Evolutionary conservation across 208 protist genomes (phyloP).

Genomic region (Leishmania major): DNA sequence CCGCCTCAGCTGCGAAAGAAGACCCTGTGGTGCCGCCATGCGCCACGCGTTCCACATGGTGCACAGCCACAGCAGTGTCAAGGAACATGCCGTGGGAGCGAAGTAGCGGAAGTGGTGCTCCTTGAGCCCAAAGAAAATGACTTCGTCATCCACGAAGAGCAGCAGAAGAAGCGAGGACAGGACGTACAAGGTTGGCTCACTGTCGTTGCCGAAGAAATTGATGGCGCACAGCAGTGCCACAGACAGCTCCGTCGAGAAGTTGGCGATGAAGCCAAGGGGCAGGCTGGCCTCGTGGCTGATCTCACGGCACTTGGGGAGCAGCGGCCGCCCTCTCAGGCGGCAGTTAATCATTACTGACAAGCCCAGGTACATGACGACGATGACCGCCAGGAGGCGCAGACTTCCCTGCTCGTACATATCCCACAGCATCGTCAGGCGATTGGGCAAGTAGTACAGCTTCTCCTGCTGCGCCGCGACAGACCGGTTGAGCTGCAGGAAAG

Average conservation of each 20-base stretch:
- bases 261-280: constrained; percentile 50
- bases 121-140: constrained; percentile 51
- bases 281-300: constrained; percentile 28
- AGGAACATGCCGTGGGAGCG: constrained; percentile 40
- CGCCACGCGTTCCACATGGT: constrained; percentile 50
- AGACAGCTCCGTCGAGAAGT: constrained; percentile 57
- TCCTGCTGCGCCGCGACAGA: constrained; percentile 23
- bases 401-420: constrained; percentile 68
- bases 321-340: constrained; percentile 49
- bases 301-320: constrained; percentile 54
- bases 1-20: constrained; percentile 15
- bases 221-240: constrained; percentile 50
- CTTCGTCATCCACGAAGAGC: constrained; percentile 70
- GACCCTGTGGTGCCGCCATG: constrained; percentile 12
- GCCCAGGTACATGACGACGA: constrained; percentile 54
- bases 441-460: constrained; percentile 29
- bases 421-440: constrained; percentile 40
- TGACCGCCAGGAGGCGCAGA: constrained; percentile 56
- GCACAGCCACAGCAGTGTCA: constrained; percentile 54
- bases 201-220: constrained; percentile 67
- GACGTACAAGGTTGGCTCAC: constrained; percentile 70
- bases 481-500: constrained; percentile 36
- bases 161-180: constrained; percentile 62
- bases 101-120: constrained; percentile 73
- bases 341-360: constrained; percentile 71